A percentile compares a stretch with the other conserved stretches of the same genome.
phyloP scores from a whole-genome alignment of 495 filamentous ascomycete species.

The Podospora pseudopauciseta region DNA sequence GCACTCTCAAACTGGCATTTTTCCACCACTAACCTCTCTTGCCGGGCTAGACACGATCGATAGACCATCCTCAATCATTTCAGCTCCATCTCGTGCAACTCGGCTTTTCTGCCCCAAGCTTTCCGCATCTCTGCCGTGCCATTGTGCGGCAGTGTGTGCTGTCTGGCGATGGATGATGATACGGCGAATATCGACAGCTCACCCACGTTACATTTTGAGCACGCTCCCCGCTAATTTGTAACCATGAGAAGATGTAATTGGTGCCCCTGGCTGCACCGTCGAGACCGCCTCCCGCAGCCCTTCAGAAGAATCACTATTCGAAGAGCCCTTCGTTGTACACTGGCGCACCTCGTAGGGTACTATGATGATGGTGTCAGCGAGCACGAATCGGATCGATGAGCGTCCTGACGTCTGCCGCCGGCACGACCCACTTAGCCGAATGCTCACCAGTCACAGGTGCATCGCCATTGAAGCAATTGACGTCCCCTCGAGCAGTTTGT shows the following conservation, averaged over 20 bases:
- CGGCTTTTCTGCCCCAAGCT: background rate
- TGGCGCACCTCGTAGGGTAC: background rate
- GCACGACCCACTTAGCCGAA: background rate
- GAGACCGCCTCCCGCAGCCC: background rate
- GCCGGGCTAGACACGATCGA: no score
- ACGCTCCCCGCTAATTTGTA: constrained; percentile 7
- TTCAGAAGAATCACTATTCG: background rate
- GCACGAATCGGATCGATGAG: constrained; percentile 5
- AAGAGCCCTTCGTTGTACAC: background rate
- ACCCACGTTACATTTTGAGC: background rate
- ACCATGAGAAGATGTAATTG: background rate
- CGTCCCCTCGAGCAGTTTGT: background rate
- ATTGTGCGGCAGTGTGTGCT: background rate
- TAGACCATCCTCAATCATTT: no score
- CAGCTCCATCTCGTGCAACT: background rate
- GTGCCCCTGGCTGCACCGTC: constrained; percentile 1
- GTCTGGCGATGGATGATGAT: background rate
- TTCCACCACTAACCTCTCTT: background rate
- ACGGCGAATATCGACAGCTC: background rate
- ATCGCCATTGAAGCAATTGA: background rate
- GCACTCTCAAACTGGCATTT: background rate
- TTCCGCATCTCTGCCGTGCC: background rate
- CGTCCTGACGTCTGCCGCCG: background rate
- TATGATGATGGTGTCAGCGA: background rate
- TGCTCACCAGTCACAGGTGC: background rate